phyloP scores from a whole-genome alignment of 345 rosid species.

The rapeseed (Brassica napus) region Da-Ae NC_063439.1:7328001-7328500 shows the following conservation, averaged over 20 bases:
- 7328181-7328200: neutral
- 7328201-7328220: neutral
- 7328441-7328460: neutral
- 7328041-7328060: neutral
- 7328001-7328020: neutral
- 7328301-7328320: constrained; percentile 7
- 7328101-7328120: neutral
- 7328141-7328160: neutral
- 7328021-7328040: neutral
- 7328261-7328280: neutral
- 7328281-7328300: constrained; percentile 12
- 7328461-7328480: neutral
- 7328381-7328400: neutral
- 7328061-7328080: neutral
- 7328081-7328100: neutral
- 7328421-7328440: neutral
- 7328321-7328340: neutral
- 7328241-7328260: constrained; percentile 17
- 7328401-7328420: neutral
- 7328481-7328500: too few species aligned
- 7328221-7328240: neutral
- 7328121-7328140: neutral
- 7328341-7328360: neutral
- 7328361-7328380: neutral
- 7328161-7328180: neutral